Evolutionary conservation across 140 eudicot species (phyloP), one percentile per base, ranked within the genome.

Genomic region (Anethum foeniculum): DNA sequence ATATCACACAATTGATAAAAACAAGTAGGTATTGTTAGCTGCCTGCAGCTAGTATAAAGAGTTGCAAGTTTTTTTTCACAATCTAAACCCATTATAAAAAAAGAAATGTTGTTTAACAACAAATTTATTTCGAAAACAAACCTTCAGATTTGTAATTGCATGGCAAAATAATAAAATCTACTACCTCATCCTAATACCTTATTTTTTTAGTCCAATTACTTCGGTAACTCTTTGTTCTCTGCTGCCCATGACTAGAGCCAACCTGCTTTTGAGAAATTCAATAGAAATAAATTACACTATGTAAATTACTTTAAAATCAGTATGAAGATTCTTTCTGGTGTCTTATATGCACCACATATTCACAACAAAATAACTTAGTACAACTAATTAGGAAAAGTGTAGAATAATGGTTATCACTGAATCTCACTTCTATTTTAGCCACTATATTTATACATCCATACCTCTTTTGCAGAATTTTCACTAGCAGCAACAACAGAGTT

Each of bases 221-320:
- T n/a, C n/a, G n/a, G n/a, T 93, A 85, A 75, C 88, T 93, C 86
- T 81, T 82, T 84, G 36, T 28, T 9, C 93, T 88, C 79, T 88
- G 82, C 81, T 88, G 91, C 25, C 93, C 96, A 62, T 87, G 86
- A 36, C 79, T 71, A 85, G 81, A 87, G 78, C 74, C 81, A 77
- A 81, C 85, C 73, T 88, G 91, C 87, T 88, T 91, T 96, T 93
- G 86, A 65, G 44, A 80, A 87, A 36, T 19, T 49, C 67, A 81
- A 81, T 38, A 47, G 10, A 27, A 72, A 21, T 71, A n/a, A 44
- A 18, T n/a, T 43, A 74, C 23, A 2, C 11, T 25, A 41, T 21
- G n/a, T n/a, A n/a, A n/a, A n/a, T n/a, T n/a, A n/a, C n/a, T n/a
- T n/a, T n/a, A n/a, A n/a, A 23, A 13, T 6, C 47, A 58, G 4